phyloP scores from a whole-genome alignment of 176 grass and related monocot species.

The Saccharum spontaneum region DNA sequence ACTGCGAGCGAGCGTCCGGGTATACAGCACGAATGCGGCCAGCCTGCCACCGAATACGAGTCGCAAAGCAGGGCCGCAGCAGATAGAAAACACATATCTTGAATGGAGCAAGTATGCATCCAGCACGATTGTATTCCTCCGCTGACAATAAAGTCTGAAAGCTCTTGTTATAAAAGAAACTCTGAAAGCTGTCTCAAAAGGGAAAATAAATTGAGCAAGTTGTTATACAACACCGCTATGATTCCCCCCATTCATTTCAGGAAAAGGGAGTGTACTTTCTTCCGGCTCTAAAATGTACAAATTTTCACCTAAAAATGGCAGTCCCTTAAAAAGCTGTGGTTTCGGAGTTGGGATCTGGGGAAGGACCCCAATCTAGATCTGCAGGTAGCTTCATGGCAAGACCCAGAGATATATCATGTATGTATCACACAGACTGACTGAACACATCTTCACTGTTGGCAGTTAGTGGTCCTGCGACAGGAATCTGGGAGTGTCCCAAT shows the following conservation, averaged over 20 bases:
- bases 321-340: too few relatives aligned
- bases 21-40: background rate
- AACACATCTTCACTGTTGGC: conserved; percentile 16
- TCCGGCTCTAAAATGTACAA: background rate
- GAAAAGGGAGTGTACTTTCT: background rate
- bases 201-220: background rate
- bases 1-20: too few relatives aligned
- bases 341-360: too few relatives aligned
- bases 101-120: background rate
- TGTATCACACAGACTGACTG: background rate
- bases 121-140: background rate
- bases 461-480: conserved; percentile 32
- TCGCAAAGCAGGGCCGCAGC: background rate
- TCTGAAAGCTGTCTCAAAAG: background rate
- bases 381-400: background rate
- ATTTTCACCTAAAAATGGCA: conserved; percentile 4
- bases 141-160: background rate
- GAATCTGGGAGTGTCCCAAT: conserved; percentile 3
- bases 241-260: background rate
- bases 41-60: background rate
- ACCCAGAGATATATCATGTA: background rate
- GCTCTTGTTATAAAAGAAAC: background rate
- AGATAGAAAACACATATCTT: background rate
- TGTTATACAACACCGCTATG: background rate
- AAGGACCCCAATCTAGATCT: background rate